These are phyloP conservation scores for Theobroma grandiflorum DNA, from an alignment of 441 rosid species.

Conservation along the genomic window DNA sequence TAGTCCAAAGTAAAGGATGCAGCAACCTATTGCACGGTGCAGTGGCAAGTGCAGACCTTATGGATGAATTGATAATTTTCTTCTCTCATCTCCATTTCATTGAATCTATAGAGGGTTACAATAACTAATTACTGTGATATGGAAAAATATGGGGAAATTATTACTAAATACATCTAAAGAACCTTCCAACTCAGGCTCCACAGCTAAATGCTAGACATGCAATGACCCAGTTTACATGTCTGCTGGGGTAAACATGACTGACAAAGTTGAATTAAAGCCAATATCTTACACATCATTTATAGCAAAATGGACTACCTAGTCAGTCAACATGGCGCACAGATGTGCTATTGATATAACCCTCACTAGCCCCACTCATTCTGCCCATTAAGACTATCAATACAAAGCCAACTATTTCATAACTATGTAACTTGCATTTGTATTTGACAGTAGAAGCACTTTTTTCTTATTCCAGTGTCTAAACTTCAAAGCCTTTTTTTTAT, in stretches of 20 bases:
- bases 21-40: slow-evolving; percentile 3
- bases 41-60: not conserved
- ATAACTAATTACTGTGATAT: not conserved
- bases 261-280: slow-evolving; percentile 20
- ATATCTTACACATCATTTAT: not conserved
- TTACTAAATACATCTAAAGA: slow-evolving; percentile 20
- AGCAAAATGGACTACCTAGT: slow-evolving; percentile 19
- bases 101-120: not conserved
- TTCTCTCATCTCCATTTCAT: not conserved
- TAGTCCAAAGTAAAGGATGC: slow-evolving; percentile 13
- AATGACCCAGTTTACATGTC: slow-evolving; percentile 14
- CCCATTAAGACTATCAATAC: not conserved
- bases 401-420: slow-evolving; percentile 6
- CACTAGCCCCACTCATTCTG: not conserved
- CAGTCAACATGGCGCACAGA: not conserved
- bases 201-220: slow-evolving; percentile 11
- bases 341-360: not conserved
- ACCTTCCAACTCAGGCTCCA: slow-evolving; percentile 13
- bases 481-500: not conserved
- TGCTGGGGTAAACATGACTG: not conserved
- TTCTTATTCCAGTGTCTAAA: slow-evolving; percentile 14
- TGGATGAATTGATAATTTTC: not conserved
- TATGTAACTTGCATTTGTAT: not conserved
- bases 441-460: not conserved
- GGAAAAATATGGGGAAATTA: not conserved